Percentiles rank a stretch among this genome's conserved stretches.
These are phyloP conservation scores for Paragyromitra xinjiangensis DNA, from an alignment of 495 filamentous ascomycete genomes.

Conservation along the genomic window DNA sequence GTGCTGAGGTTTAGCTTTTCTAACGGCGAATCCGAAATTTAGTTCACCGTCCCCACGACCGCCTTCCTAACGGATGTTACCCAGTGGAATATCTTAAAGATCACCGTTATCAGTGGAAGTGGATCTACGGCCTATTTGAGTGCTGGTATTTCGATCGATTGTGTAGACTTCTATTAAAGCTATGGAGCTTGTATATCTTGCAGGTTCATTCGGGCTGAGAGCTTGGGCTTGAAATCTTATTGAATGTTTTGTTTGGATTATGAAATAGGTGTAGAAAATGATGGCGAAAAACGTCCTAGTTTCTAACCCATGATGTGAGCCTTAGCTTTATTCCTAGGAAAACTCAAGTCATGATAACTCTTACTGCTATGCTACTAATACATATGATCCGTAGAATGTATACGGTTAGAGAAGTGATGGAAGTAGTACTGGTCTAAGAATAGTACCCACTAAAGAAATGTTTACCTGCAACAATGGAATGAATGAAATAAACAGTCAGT, in stretches of 20 bases:
- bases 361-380: too few relatives aligned
- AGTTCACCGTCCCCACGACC: conserved; percentile 23
- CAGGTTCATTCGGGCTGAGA: background rate
- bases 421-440: too few relatives aligned
- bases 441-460: background rate
- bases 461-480: background rate
- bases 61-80: conserved; percentile 33
- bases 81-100: conserved; percentile 38
- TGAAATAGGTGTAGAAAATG: background rate
- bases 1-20: background rate
- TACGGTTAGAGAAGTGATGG: too few relatives aligned
- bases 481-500: background rate
- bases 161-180: conserved; percentile 42
- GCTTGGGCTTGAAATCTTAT: background rate
- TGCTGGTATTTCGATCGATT: conserved; percentile 43
- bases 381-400: too few relatives aligned
- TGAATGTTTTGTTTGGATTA: background rate
- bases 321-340: too few relatives aligned
- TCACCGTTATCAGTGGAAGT: conserved; percentile 35
- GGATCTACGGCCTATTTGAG: conserved; percentile 32
- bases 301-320: too few relatives aligned
- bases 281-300: background rate
- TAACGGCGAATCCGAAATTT: background rate
- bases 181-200: background rate
- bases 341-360: background rate